These are phyloP conservation scores for Aquilaria sinensis DNA, from an alignment of 345 rosid genomes.

Conservation along the genomic window DNA sequence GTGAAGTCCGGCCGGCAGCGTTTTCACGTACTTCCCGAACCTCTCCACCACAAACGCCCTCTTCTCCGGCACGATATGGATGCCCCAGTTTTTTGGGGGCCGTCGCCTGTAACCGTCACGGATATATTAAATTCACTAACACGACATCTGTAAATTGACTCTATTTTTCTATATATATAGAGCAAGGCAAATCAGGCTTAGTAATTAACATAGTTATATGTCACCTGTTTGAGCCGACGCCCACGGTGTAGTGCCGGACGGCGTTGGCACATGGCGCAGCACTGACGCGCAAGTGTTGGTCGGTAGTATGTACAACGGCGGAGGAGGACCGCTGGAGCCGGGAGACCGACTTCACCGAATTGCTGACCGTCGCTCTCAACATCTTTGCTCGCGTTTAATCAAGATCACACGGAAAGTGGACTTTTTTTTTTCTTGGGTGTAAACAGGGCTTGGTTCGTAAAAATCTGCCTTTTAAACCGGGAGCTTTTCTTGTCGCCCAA, in stretches of 20 bases:
- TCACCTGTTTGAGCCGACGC: conserved; percentile 36
- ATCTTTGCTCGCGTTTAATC: background rate
- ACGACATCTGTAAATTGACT: too few relatives aligned
- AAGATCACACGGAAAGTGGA: too few relatives aligned
- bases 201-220: background rate
- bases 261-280: conserved; percentile 18
- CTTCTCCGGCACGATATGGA: conserved; percentile 83
- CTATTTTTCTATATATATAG: too few relatives aligned
- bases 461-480: background rate
- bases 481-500: too few relatives aligned
- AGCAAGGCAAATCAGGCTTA: background rate
- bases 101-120: conserved; percentile 44
- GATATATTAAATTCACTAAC: too few relatives aligned
- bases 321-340: conserved; percentile 22
- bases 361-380: conserved; percentile 19
- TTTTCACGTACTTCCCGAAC: conserved; percentile 76
- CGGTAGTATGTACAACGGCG: conserved; percentile 13
- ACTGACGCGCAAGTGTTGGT: conserved; percentile 12
- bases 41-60: conserved; percentile 85
- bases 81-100: conserved; percentile 89
- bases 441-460: conserved; percentile 1
- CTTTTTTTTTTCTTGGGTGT: too few relatives aligned
- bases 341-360: conserved; percentile 20
- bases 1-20: conserved; percentile 75
- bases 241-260: conserved; percentile 40